These are phyloP conservation scores for Penicillium ochrochloron DNA, from an alignment of 495 filamentous ascomycete species.

Conservation along the genomic window DNA sequence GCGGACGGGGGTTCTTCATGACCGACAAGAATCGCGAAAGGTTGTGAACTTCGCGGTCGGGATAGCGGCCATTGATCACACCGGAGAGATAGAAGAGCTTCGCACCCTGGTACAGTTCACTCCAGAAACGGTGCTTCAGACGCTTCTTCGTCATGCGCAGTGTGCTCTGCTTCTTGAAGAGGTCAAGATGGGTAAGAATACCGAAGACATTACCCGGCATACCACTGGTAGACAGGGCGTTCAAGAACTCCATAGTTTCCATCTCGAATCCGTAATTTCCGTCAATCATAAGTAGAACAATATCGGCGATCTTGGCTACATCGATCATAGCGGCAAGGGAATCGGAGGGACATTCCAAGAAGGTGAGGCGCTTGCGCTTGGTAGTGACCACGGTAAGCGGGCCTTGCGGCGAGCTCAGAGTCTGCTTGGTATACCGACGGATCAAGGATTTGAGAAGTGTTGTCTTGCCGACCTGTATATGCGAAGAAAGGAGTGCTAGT, in stretches of 20 bases:
- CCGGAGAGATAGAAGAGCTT: conserved; percentile 96
- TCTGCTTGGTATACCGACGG: conserved; percentile 93
- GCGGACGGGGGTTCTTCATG: conserved; percentile 96
- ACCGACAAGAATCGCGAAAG: conserved; percentile 91
- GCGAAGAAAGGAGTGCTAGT: conserved; percentile 18
- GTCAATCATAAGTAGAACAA: conserved; percentile 96
- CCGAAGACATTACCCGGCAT: conserved; percentile 99
- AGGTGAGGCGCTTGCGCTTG: conserved; percentile 88
- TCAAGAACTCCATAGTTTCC: conserved; percentile 99
- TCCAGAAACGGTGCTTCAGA: conserved; percentile 95
- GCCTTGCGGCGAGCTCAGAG: conserved; percentile 82
- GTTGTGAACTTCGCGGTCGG: conserved; percentile 95
- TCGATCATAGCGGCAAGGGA: conserved; percentile 93
- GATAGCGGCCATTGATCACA: conserved; percentile 94
- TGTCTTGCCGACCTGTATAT: conserved; percentile 64
- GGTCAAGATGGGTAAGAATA: conserved; percentile 92
- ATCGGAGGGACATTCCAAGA: conserved; percentile 95
- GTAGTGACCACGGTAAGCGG: conserved; percentile 95
- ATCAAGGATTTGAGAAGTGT: conserved; percentile 90
- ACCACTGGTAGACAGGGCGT: conserved; percentile 83
- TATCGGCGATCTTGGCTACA: conserved; percentile 93
- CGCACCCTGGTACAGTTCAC: conserved; percentile 92
- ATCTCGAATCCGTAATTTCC: conserved; percentile 99
- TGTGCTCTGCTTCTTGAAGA: conserved; percentile 90
- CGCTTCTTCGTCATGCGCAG: conserved; percentile 91